These are phyloP conservation scores for Violaceomyces palustris DNA, from an alignment of 1,284 basidiomycete species.

Conservation along the genomic window DNA sequence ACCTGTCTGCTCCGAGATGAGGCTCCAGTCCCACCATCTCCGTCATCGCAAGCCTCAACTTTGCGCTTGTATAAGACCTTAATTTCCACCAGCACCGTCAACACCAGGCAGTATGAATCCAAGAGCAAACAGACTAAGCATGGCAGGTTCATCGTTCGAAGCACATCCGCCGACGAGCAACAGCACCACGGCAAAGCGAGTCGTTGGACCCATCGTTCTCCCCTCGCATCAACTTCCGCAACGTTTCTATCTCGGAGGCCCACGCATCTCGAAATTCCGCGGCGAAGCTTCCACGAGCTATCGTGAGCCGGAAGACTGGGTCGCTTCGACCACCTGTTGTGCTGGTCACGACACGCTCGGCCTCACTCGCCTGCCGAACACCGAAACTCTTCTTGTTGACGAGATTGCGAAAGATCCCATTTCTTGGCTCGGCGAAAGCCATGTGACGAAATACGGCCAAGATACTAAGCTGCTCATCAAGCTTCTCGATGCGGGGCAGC, in stretches of 20 bases:
- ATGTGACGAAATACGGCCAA: constrained; percentile 10
- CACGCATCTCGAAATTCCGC: constrained; percentile 12
- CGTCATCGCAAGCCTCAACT: too few relatives aligned
- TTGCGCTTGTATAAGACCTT: too few relatives aligned
- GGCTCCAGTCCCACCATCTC: too few relatives aligned
- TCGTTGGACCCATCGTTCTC: constrained; percentile 7
- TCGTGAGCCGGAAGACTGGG: constrained; percentile 20
- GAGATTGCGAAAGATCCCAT: constrained; percentile 7
- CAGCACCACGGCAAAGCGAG: background rate
- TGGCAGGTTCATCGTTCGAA: constrained; percentile 7
- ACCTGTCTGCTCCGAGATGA: too few relatives aligned
- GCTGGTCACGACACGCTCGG: constrained; percentile 18
- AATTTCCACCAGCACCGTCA: too few relatives aligned
- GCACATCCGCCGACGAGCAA: background rate
- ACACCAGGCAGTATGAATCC: too few relatives aligned
- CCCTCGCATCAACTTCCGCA: constrained; percentile 18
- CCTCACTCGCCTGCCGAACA: constrained; percentile 7
- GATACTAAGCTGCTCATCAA: constrained; percentile 22
- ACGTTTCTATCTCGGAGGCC: constrained; percentile 17
- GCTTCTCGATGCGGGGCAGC: constrained; percentile 16
- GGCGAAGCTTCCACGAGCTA: constrained; percentile 5
- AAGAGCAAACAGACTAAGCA: background rate
- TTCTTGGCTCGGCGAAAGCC: constrained; percentile 7
- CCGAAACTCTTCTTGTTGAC: constrained; percentile 10
- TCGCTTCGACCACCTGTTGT: constrained; percentile 17